Conservation (phyloP, 352 stramenopile species). For the Pythium plurisporium region DNA sequence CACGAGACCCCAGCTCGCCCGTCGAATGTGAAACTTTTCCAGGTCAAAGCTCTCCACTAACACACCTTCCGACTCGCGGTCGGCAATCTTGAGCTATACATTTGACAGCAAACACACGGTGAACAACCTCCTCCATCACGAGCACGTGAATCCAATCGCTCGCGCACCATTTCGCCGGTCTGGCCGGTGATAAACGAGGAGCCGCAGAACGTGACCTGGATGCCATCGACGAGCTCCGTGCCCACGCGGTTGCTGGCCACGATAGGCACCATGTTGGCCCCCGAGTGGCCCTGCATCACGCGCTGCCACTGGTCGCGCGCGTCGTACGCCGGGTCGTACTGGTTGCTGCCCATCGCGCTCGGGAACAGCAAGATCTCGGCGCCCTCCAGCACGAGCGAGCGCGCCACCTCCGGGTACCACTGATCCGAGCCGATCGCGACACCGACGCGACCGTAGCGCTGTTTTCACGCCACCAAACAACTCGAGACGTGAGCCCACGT, state of each 20-base stretch:
- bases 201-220: conserved; percentile 89
- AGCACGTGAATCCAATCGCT: background rate
- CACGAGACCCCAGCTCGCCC: conserved; percentile 84
- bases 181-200: conserved; percentile 91
- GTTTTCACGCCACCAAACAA: too few species aligned
- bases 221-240: conserved; percentile 68
- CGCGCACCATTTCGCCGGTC: conserved; percentile 81
- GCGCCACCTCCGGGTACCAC: conserved; percentile 90
- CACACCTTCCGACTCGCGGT: conserved; percentile 84
- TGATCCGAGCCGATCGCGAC: conserved; percentile 91
- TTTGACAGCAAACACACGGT: background rate
- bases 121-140: background rate
- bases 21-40: conserved; percentile 82
- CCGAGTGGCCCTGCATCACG: conserved; percentile 89
- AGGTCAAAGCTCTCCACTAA: conserved; percentile 83
- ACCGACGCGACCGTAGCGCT: conserved; percentile 85
- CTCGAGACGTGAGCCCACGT: too few species aligned
- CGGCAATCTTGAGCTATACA: conserved; percentile 75
- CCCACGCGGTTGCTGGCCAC: conserved; percentile 90
- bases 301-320: conserved; percentile 89
- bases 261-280: conserved; percentile 87
- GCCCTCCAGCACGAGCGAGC: conserved; percentile 82
- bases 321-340: conserved; percentile 86
- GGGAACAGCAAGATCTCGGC: conserved; percentile 85
- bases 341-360: conserved; percentile 81